phyloP scores from a whole-genome alignment of 768 basidiomycete genomes.

The Astraeus odoratus region DNA sequence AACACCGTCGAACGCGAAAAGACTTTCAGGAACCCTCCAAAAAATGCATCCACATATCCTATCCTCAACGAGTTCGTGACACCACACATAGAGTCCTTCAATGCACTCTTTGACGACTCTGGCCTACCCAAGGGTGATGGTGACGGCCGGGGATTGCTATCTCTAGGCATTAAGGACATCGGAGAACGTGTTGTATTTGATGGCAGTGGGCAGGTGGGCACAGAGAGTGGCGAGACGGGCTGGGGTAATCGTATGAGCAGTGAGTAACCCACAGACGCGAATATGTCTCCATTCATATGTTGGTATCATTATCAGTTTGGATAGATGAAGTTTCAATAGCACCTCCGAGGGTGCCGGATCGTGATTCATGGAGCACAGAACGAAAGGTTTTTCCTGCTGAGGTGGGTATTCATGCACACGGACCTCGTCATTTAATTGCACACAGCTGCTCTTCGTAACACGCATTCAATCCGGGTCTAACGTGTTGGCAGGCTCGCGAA shows the following conservation, averaged over 20 bases:
- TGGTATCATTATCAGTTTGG: constrained; percentile 56
- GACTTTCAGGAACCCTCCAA: constrained; percentile 68
- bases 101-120: constrained; percentile 91
- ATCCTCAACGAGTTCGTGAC: constrained; percentile 89
- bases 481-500: constrained; percentile 70
- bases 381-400: constrained; percentile 84
- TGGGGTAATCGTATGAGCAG: constrained; percentile 85
- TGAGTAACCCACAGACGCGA: constrained; percentile 35
- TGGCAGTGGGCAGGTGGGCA: constrained; percentile 47
- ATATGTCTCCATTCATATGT: constrained; percentile 6
- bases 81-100: constrained; percentile 95
- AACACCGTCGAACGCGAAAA: constrained; percentile 77
- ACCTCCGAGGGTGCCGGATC: constrained; percentile 82
- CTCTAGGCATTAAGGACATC: constrained; percentile 74
- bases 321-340: constrained; percentile 82
- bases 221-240: constrained; percentile 45
- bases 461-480: neutral
- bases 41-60: constrained; percentile 59
- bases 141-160: constrained; percentile 74
- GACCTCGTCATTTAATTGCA: neutral
- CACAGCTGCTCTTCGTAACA: neutral
- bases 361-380: constrained; percentile 66
- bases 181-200: constrained; percentile 93
- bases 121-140: constrained; percentile 69
- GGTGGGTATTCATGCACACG: constrained; percentile 35